A percentile compares a stretch with the other conserved stretches of the same genome.
Evolutionary conservation across 2,329 filamentous ascomycete genomes (phyloP).

Genomic region (Alternaria panax): DNA sequence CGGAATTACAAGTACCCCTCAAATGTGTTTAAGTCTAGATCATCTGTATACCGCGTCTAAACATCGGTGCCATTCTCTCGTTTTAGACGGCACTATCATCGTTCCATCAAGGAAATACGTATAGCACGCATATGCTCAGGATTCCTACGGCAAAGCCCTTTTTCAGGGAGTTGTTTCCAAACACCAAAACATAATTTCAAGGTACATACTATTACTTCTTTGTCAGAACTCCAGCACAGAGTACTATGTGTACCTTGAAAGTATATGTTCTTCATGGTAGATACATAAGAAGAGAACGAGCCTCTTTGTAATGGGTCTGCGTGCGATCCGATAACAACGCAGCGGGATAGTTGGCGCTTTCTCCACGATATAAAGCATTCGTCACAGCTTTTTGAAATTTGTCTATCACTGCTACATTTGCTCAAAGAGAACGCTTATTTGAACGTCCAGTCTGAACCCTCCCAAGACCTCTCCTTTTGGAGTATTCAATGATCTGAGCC

Average conservation of each 20-base stretch:
- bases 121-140: not conserved
- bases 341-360: not conserved
- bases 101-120: not conserved
- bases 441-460: not conserved
- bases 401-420: not conserved
- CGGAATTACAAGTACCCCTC: not conserved
- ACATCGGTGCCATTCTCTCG: not conserved
- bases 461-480: not conserved
- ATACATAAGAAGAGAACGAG: not conserved
- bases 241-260: not conserved
- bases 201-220: not conserved
- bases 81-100: not conserved
- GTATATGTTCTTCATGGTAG: not conserved
- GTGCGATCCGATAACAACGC: not conserved
- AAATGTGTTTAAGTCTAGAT: not conserved
- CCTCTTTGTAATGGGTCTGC: not conserved
- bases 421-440: not conserved
- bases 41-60: not conserved
- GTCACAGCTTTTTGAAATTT: not conserved
- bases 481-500: not conserved
- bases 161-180: not conserved
- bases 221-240: not conserved
- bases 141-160: too few species aligned
- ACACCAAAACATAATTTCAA: not conserved
- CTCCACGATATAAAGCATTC: not conserved